A percentile compares a stretch with the other conserved stretches of the same genome.
Conservation (phyloP, 208 protist species). For the Giardia muris region DNA sequence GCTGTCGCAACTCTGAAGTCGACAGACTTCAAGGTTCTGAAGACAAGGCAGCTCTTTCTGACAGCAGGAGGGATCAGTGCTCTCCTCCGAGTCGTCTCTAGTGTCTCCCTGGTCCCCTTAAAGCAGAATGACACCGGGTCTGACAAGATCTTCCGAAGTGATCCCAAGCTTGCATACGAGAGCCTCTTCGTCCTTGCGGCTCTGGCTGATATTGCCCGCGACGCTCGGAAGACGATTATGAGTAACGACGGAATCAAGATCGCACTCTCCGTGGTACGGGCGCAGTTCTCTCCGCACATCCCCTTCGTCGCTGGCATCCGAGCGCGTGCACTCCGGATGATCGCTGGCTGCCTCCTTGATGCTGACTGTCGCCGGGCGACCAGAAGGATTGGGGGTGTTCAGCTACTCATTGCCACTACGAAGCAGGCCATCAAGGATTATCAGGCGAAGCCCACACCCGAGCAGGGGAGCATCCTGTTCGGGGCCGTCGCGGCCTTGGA, state of each 20-base stretch:
- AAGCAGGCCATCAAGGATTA: conserved; percentile 20
- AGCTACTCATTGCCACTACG: background rate
- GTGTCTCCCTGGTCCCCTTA: background rate
- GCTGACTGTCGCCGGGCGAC: background rate
- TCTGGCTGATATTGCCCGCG: background rate
- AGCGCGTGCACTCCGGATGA: background rate
- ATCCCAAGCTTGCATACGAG: conserved; percentile 20
- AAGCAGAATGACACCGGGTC: background rate
- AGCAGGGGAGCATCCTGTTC: background rate
- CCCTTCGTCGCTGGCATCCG: background rate
- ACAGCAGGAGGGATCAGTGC: background rate
- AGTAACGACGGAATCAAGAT: background rate
- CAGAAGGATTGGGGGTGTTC: background rate
- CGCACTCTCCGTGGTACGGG: background rate
- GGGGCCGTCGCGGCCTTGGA: background rate
- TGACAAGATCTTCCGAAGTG: background rate
- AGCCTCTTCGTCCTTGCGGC: background rate
- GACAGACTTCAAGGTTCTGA: background rate
- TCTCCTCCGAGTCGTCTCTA: background rate
- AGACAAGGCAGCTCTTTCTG: background rate
- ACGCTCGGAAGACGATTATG: background rate
- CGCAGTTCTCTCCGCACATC: background rate
- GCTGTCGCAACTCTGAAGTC: conserved; percentile 7
- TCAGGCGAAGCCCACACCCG: background rate
- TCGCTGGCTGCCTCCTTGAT: background rate